Conservation (phyloP, 129 eudicot species). For the Flaveria linearis region DNA sequence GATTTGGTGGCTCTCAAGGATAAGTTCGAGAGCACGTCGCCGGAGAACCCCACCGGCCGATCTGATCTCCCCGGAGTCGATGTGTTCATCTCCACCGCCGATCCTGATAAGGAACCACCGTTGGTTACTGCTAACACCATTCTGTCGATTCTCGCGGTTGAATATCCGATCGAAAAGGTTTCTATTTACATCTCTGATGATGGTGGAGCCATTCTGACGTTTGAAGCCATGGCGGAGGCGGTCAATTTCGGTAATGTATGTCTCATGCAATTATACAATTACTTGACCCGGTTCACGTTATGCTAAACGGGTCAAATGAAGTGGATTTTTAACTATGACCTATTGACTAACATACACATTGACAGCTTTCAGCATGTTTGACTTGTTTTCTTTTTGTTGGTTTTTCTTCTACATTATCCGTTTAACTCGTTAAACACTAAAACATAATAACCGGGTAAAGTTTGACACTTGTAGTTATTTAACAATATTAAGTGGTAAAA, state of each 20-base stretch:
- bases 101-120: constrained; percentile 95
- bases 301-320: neutral
- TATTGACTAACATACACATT: too few species aligned
- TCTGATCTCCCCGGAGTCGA: constrained; percentile 94
- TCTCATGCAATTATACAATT: neutral
- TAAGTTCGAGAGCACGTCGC: constrained; percentile 70
- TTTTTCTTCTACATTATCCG: too few species aligned
- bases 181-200: constrained; percentile 83
- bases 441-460: neutral
- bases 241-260: constrained; percentile 72
- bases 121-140: constrained; percentile 84
- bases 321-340: too few species aligned
- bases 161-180: constrained; percentile 82
- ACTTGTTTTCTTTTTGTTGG: neutral
- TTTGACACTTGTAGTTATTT: neutral
- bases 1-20: constrained; percentile 71
- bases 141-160: constrained; percentile 80
- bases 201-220: constrained; percentile 83
- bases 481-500: neutral
- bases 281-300: neutral
- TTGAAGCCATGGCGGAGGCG: constrained; percentile 99
- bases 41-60: constrained; percentile 68
- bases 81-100: constrained; percentile 86
- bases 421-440: too few species aligned
- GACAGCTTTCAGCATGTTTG: neutral